Base-by-base conservation (phyloP, 2,329 filamentous ascomycete genomes). In the Esteya vermicola region DNA sequence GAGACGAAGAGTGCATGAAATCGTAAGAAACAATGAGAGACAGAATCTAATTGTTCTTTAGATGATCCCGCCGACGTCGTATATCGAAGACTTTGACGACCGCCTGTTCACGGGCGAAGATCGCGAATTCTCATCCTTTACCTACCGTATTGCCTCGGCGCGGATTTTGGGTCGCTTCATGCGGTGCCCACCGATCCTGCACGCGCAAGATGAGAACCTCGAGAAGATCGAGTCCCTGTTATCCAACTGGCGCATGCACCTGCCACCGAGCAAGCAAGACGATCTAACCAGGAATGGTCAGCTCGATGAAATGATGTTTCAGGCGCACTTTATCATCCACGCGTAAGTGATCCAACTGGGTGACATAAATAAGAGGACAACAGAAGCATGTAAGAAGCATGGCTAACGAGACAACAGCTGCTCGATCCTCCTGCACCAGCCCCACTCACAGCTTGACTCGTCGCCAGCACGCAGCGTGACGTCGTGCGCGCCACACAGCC, bases 291-390 rank as follows among this genome's bases (percentile, higher is more conserved):
- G 72, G 45, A 74, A 80, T 49, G 79, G 84, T 25, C 70, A 75
- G 39, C 67, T 88, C 10, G 88, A 95, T 54, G 85, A 93, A 59
- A 81, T 93, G 71, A 78, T 94, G 58, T 93, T 94, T 60, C 85
- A 93, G 56, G 86, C 84, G 1, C 80, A 84, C 46, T 89, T 93
- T 75, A 83, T 93, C 51, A 70, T 63, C 25, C 62, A 74, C 45
- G 69, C 70, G 65, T 68, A 56, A 51, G 65, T 58, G n/a, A 9
- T 36, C 16, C 25, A 16, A 9, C 18, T 23, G 13, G 4, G 7
- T 16, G 33, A 35, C 20, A n/a, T n/a, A n/a, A n/a, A n/a, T n/a
- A n/a, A n/a, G n/a, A n/a, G n/a, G n/a, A n/a, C n/a, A n/a, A n/a
- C n/a, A n/a, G n/a, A n/a, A n/a, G n/a, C n/a, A n/a, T n/a, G n/a